Conservation (phyloP, 2,329 filamentous ascomycete species). For the Thelonectria rubi region DNA sequence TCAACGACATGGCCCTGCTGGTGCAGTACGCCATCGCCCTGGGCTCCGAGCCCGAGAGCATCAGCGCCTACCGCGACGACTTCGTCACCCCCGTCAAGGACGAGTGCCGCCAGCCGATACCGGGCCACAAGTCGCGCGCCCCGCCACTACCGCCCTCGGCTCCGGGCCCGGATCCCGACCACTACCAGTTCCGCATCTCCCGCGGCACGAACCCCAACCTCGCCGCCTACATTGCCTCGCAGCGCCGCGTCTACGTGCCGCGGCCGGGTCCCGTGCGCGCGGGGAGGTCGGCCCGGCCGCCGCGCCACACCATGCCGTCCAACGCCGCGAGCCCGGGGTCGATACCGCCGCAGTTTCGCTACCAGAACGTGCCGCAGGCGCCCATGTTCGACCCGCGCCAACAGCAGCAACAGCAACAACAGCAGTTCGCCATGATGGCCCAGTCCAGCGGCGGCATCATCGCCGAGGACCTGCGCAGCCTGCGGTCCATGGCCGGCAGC, state of each 20-base stretch:
- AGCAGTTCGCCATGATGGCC: conserved; percentile 44
- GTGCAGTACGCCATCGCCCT: conserved; percentile 52
- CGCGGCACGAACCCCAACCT: conserved; percentile 47
- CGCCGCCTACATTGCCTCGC: conserved; percentile 48
- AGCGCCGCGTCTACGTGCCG: conserved; percentile 47
- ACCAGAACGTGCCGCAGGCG: conserved; percentile 32
- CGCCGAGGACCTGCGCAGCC: conserved; percentile 49
- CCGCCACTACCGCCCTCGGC: conserved; percentile 37
- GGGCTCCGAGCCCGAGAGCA: conserved; percentile 46
- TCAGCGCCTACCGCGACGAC: conserved; percentile 44
- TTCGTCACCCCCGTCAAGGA: conserved; percentile 50
- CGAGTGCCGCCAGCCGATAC: conserved; percentile 47
- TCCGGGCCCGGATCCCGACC: conserved; percentile 43
- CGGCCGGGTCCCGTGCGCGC: conserved; percentile 42
- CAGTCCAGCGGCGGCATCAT: conserved; percentile 47
- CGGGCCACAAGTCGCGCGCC: conserved; percentile 46
- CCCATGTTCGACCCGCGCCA: conserved; percentile 44
- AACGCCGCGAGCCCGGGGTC: conserved; percentile 26
- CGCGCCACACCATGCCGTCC: conserved; percentile 35
- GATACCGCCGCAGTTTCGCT: conserved; percentile 39
- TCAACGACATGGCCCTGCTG: conserved; percentile 51
- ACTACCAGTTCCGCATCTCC: conserved; percentile 51
- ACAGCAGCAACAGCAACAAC: conserved; percentile 42
- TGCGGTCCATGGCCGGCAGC: conserved; percentile 46
- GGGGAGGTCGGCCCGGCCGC: conserved; percentile 45